phyloP scores from a whole-genome alignment of 441 rosid genomes.

The Erodium chrysanthum region DNA sequence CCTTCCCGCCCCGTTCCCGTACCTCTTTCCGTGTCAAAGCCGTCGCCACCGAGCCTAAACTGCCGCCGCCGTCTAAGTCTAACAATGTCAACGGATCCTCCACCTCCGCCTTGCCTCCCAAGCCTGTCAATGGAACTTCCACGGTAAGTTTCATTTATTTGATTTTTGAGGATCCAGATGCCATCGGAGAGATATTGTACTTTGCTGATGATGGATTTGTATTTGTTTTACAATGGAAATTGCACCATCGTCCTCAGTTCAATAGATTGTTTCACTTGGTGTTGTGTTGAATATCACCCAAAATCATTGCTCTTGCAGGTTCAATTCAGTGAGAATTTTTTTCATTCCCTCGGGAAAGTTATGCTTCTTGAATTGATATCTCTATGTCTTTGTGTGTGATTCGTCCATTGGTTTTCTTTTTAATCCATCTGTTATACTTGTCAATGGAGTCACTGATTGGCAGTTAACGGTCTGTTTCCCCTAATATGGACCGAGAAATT shows the following conservation, averaged over 20 bases:
- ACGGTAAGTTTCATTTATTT: constrained; percentile 26
- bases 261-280: not conserved
- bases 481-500: not conserved
- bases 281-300: not conserved
- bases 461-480: not conserved
- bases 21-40: constrained; percentile 34
- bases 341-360: not conserved
- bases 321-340: not conserved
- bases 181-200: not conserved
- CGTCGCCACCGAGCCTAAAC: constrained; percentile 66
- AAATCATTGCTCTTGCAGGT: not conserved
- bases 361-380: not conserved
- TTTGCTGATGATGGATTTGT: not conserved
- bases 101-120: constrained; percentile 14
- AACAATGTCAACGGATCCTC: constrained; percentile 25
- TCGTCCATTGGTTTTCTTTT: not conserved
- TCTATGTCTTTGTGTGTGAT: not conserved
- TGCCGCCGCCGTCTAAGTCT: constrained; percentile 17
- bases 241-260: not conserved
- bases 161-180: not conserved
- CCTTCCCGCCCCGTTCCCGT: constrained; percentile 26
- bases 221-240: not conserved
- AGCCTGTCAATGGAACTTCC: constrained; percentile 47
- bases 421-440: not conserved
- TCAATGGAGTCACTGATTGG: not conserved